Base-by-base conservation (phyloP, 2,329 filamentous ascomycete species). In the Xylariaceae sp. region DNA sequence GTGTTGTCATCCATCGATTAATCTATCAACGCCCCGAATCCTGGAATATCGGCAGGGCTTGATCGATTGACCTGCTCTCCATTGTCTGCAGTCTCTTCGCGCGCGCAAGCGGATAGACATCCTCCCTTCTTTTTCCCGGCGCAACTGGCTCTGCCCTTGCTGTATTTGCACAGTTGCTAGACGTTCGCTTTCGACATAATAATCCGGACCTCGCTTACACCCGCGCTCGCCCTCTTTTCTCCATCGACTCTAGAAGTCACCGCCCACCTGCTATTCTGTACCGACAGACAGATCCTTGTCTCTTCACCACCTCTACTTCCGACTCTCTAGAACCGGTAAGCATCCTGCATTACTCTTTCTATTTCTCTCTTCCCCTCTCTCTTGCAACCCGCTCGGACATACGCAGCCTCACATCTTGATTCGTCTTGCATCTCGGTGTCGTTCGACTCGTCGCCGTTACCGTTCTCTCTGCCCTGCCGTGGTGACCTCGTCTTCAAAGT, bases 1-100 rank as follows among this genome's bases (percentile, higher is more conserved):
- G 61, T 57, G 61, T 57, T 64, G 61, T 62, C 57, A 60, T 62
- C 59, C 51, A 56, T 63, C 23, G 47, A 41, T 58, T 48, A 57
- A 54, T 57, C 58, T 59, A 60, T 62, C 62, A 59, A 51, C 57
- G 44, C 61, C 37, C 61, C 57, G 51, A 63, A 61, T 61, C 63
- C 61, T 63, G 63, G 61, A 65, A 65, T 63, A 65, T 61, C 60
- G 63, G 63, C 61, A 58, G 59, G 63, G 61, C 61, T 44, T 54
- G 57, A 54, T 57, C 61, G 61, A 59, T 39, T 53, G 57, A 61
- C 53, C 39, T 35, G 45, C 55, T 49, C 55, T 49, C 48, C 10
- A 13, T 44, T 53, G 41, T 30, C 50, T 51, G 34, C 34, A n/a
- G 17, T 45, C 41, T 57, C 57, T 45, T 53, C 49, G 49, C 53